Evolutionary conservation across 2,329 filamentous ascomycete species (phyloP).

Genomic region (Xylariales sp.): DNA sequence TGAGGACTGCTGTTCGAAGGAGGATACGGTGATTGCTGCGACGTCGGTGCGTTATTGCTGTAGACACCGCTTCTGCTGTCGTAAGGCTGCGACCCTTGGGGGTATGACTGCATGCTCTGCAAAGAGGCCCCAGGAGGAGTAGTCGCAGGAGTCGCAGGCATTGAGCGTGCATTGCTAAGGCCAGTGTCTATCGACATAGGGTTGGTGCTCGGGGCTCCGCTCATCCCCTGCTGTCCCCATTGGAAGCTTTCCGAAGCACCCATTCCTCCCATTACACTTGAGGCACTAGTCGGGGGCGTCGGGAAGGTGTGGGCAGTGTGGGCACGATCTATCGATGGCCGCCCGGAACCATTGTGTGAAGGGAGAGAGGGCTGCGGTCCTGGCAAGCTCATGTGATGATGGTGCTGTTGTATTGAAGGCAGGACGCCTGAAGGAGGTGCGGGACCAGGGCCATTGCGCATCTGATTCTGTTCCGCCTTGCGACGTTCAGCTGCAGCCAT

Average conservation of each 20-base stretch:
- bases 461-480: conserved; percentile 63
- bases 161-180: conserved; percentile 73
- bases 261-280: conserved; percentile 73
- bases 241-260: conserved; percentile 73
- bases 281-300: conserved; percentile 89
- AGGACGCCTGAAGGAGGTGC: conserved; percentile 44
- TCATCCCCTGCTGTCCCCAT: conserved; percentile 65
- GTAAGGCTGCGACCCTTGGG: conserved; percentile 63
- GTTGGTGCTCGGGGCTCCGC: conserved; percentile 57
- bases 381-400: conserved; percentile 56
- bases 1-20: conserved; percentile 56
- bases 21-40: conserved; percentile 68
- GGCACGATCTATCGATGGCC: conserved; percentile 75
- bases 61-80: conserved; percentile 77
- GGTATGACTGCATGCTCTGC: conserved; percentile 76
- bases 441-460: conserved; percentile 51
- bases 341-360: conserved; percentile 66
- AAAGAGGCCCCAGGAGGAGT: conserved; percentile 77
- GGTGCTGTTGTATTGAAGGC: conserved; percentile 65
- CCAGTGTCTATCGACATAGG: conserved; percentile 77
- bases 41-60: conserved; percentile 60
- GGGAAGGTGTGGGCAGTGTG: conserved; percentile 92
- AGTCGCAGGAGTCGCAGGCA: conserved; percentile 86
- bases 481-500: conserved; percentile 80
- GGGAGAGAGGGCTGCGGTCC: conserved; percentile 50